These are phyloP conservation scores for Apiotrichum gracile DNA, from an alignment of 1,284 basidiomycete species.

Conservation along the genomic window DNA sequence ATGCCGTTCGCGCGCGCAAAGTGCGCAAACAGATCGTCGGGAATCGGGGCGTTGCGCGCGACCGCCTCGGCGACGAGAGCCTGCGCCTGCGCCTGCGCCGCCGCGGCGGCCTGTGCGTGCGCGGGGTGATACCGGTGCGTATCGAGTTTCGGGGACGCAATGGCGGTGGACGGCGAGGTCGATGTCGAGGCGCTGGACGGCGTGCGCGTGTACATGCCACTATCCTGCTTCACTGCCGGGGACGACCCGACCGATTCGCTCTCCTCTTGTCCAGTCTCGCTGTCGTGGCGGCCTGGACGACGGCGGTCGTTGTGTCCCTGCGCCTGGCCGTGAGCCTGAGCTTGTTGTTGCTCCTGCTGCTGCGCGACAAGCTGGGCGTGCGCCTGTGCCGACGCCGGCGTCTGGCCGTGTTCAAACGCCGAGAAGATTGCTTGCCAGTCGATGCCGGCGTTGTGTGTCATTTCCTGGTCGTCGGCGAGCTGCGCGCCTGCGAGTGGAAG, in stretches of 20 bases:
- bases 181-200: neutral
- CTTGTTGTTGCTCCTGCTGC: too few species aligned
- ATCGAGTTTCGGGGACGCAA: neutral
- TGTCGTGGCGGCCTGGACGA: too few species aligned
- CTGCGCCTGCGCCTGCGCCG: neutral
- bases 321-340: too few species aligned
- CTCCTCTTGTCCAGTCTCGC: too few species aligned
- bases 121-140: neutral
- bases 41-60: neutral
- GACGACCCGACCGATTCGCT: too few species aligned
- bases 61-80: neutral
- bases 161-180: neutral
- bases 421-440: conserved; percentile 13
- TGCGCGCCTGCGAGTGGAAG: too few species aligned
- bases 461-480: neutral
- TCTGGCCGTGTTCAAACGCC: neutral
- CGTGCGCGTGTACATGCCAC: neutral
- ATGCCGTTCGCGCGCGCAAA: conserved; percentile 1
- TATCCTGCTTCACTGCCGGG: too few species aligned
- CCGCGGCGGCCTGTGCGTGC: neutral
- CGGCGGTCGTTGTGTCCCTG: too few species aligned
- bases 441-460: neutral
- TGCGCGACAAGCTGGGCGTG: neutral
- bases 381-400: neutral
- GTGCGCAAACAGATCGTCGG: conserved; percentile 6